Base-by-base conservation (phyloP, 441 rosid species). In the Populus hybrid region DNA sequence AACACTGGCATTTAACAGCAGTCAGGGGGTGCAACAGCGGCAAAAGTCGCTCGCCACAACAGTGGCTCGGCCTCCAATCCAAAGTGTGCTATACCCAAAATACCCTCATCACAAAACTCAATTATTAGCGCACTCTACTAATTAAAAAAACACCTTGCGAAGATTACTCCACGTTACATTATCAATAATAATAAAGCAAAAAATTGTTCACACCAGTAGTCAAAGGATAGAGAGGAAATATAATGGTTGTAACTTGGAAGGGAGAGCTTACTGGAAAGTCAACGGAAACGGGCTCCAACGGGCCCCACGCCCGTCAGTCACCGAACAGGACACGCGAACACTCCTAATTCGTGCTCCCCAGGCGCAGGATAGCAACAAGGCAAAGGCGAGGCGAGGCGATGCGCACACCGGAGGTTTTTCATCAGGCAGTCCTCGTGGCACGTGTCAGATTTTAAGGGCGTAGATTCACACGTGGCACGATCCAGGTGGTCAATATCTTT, bases 291-390 rank as follows among this genome's bases (percentile, higher is more conserved):
- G 76, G 73, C 16, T 75, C 72, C 7, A 0, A 0, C 1, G 36
- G 79, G 7, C 76, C 78, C 73, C 75, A 21, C 1, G 11, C 50
- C 38, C 50, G 78, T 78, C 82, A 76, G 75, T 59, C 69, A 74
- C 75, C 36, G 70, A 53, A 9, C 24, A 53, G 12, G 12, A 38
- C 46, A 38, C 46, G 46, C 9, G 61, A 53, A 5, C 69, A 8
- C 21, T 32, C 75, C n/a, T 53, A 28, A 40, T 69, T 32, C 1
- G 70, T 82, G 83, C 63, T 35, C 71, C 76, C 63, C 9, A 42
- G 19, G 82, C 80, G 81, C 79, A 84, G 26, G 70, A 19, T 84
- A 80, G 83, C 72, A 16, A 1, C 16, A 0, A 0, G 10, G 10
- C 68, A 50, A 11, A 16, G 1, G n/a, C 38, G 34, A 16, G 1